Base-by-base conservation (phyloP, 805 yeast species). In the Blastobotrys chiropterorum region DNA sequence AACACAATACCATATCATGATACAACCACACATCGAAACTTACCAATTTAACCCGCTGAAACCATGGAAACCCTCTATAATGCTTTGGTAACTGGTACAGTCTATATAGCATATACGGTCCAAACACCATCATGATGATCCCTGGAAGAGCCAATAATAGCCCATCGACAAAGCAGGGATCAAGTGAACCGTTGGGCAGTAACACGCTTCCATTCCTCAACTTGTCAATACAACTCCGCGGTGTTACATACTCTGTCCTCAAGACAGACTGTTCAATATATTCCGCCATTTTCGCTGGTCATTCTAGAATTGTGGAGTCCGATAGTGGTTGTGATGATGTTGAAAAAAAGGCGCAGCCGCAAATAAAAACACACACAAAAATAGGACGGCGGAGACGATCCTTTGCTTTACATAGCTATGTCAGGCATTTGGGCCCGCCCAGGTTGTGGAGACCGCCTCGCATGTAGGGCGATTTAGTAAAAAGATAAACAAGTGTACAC, bases 131-230 rank as follows among this genome's bases (percentile, higher is more conserved):
- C 48, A 53, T 38, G 11, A 55, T 11, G 21, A 52, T 16, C 3
- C 51, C 15, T 16, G 62, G 60, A 3, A 52, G 5, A 6, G 50
- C 38, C 20, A 53, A 42, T 4, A 55, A 22, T 4, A 52, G 40
- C 5, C 52, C 51, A 22, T 59, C 60, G 3, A 59, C 41, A 44
- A 59, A 59, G 46, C 62, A 59, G 4, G 53, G 52, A 39, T 48
- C 57, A 46, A 59, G 45, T 2, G 57, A 46, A 2, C 61, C 61
- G 46, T 55, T 57, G 39, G 38, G 16, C 4, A 21, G 21, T 15
- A 47, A 20, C 39, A 26, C 8, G 5, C 34, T 26, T 11, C 34
- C 34, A 26, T 26, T 26, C 34, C 34, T 26, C 34, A 26, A 26
- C 34, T 26, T 26, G 11, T 26, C 34, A 11, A 5, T 26, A 11